Base-by-base conservation (phyloP, 306 rosid genomes). In the Prunus mira region DNA sequence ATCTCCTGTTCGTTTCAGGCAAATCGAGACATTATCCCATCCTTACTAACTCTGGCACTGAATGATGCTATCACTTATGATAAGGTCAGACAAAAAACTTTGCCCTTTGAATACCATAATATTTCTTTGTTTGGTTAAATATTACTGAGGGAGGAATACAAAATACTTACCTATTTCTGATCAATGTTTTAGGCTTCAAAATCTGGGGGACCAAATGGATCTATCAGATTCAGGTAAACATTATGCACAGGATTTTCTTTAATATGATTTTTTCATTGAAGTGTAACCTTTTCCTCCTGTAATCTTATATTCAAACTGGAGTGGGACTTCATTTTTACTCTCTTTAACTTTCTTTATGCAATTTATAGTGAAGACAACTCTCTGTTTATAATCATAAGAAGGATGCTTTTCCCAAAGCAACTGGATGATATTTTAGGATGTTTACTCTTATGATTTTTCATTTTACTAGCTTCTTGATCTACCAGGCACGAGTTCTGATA, bases 191-290 rank as follows among this genome's bases (percentile, higher is more conserved):
- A 95, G 98, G 98, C 97, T 75, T 90, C 97, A 38, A 95, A 95
- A 92, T 70, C 97, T 0, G 98, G 98, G 32, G 98, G 97, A 22
- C 91, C 98, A 52, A 95, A 95, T 82, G 98, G 96, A 78, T 95
- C 98, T 47, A 89, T 95, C 76, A 80, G 97, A 78, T 84, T 95
- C 86, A 92, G 98, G 97, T 92, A 86, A 83, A 81, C 64, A n/a
- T 78, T 71, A 73, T 25, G 79, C 52, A 73, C 17, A 68, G 43
- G 6, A 74, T 67, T 73, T 47, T 51, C 72, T 70, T 19, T 22
- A 52, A 13, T 38, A 1, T 8, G 46, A 28, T 20, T 69, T 20
- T 17, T 55, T 25, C 34, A 12, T 60, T 10, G 43, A 67, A n/a
- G 5, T 63, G 43, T 14, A 61, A 27, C 58, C 9, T 6, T 18